Percentiles rank a stretch among this genome's conserved stretches.
Conservation (phyloP, 495 filamentous ascomycete genomes). For the Daldinia caldariorum region DNA sequence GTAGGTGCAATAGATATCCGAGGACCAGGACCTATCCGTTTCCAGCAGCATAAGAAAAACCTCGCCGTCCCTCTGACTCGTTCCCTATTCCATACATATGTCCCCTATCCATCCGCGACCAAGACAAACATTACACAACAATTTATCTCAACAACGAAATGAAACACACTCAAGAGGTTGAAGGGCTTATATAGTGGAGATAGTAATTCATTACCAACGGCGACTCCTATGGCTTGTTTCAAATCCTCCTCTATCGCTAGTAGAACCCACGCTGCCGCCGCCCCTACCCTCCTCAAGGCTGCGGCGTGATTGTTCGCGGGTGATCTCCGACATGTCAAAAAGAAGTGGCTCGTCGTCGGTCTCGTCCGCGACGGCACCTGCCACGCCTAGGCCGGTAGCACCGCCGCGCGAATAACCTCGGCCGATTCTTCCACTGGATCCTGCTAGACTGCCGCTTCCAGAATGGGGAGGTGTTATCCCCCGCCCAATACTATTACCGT, state of each 20-base stretch:
- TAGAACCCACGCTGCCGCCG: slow-evolving; percentile 53
- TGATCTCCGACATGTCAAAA: slow-evolving; percentile 90
- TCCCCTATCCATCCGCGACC: slow-evolving; percentile 1
- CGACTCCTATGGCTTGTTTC: slow-evolving; percentile 46
- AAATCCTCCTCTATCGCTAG: slow-evolving; percentile 47
- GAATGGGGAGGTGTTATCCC: slow-evolving; percentile 50
- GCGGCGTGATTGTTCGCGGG: slow-evolving; percentile 66
- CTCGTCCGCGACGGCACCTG: slow-evolving; percentile 56
- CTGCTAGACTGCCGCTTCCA: slow-evolving; percentile 53
- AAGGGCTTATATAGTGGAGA: not conserved
- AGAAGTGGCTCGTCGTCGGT: slow-evolving; percentile 82
- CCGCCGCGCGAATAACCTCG: slow-evolving; percentile 59
- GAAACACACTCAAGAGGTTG: slow-evolving; percentile 1
- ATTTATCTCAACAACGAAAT: slow-evolving; percentile 27
- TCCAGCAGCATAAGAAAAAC: slow-evolving; percentile 14
- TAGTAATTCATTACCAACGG: slow-evolving; percentile 43
- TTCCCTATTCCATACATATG: slow-evolving; percentile 20
- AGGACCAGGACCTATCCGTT: slow-evolving; percentile 10
- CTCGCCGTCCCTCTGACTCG: not conserved
- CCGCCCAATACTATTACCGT: slow-evolving; percentile 44
- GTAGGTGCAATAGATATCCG: slow-evolving; percentile 37
- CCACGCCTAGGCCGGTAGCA: slow-evolving; percentile 60
- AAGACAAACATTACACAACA: slow-evolving; percentile 20
- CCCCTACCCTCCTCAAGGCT: slow-evolving; percentile 77
- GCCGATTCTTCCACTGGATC: slow-evolving; percentile 64